These are phyloP conservation scores for Plantago lanceolata DNA, from an alignment of 305 asterid genomes.

Conservation along the genomic window DNA sequence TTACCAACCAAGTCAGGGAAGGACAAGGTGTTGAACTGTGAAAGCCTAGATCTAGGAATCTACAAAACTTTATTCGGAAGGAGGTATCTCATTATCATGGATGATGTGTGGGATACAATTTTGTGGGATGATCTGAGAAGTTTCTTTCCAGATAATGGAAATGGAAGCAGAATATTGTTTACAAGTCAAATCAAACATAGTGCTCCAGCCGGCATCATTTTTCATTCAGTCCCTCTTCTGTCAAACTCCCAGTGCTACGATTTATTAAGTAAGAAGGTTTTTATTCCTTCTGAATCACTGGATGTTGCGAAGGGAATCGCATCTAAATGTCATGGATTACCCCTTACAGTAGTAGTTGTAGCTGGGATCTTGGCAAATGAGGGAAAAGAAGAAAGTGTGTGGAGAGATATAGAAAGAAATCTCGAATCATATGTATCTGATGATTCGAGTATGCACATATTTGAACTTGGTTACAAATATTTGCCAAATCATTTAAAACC, in stretches of 20 bases:
- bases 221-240: slow-evolving; percentile 10
- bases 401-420: slow-evolving; percentile 22
- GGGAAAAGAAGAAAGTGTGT: slow-evolving; percentile 8
- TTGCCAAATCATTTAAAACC: slow-evolving; percentile 27
- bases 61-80: slow-evolving; percentile 8
- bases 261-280: slow-evolving; percentile 19
- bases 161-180: slow-evolving; percentile 22
- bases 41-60: background rate
- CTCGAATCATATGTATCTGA: slow-evolving; percentile 2
- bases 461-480: slow-evolving; percentile 30
- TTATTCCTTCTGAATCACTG: slow-evolving; percentile 11
- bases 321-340: slow-evolving; percentile 17
- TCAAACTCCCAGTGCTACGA: slow-evolving; percentile 18
- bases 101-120: slow-evolving; percentile 25
- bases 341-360: slow-evolving; percentile 22
- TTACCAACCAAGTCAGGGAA: background rate
- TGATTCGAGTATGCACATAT: slow-evolving; percentile 14
- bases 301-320: slow-evolving; percentile 20
- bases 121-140: slow-evolving; percentile 9
- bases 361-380: slow-evolving; percentile 25
- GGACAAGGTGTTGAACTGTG: background rate
- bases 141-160: slow-evolving; percentile 20
- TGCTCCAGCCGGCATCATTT: slow-evolving; percentile 1
- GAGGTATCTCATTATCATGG: slow-evolving; percentile 24
- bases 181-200: slow-evolving; percentile 13